Evolutionary conservation across 2,329 filamentous ascomycete genomes (phyloP).

Genomic region (Parastagonospora avenae): DNA sequence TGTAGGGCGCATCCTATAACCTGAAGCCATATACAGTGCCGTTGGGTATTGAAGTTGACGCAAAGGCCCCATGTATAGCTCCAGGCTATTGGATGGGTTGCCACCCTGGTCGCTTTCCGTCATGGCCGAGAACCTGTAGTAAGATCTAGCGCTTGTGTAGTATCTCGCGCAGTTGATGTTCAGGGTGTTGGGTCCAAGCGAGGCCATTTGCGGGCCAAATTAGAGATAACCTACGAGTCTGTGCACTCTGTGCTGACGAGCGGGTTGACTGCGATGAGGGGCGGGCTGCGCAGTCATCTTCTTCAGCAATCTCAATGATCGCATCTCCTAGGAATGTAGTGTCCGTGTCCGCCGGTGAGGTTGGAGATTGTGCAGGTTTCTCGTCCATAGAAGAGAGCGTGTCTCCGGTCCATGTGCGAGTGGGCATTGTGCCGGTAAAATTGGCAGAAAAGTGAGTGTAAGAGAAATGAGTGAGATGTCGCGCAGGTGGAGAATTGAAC

Average conservation of each 20-base stretch:
- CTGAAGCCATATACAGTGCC: too few species aligned
- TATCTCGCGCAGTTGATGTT: background rate
- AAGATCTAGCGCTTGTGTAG: background rate
- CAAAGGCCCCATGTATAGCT: too few species aligned
- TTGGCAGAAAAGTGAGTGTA: background rate
- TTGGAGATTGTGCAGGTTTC: conserved; percentile 29
- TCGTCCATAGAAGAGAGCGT: conserved; percentile 25
- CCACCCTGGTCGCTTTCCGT: too few species aligned
- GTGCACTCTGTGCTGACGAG: conserved; percentile 29
- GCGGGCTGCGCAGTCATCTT: conserved; percentile 16
- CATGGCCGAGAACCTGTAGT: too few species aligned
- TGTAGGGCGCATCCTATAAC: too few species aligned
- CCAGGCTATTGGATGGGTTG: too few species aligned
- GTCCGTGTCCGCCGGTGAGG: conserved; percentile 36
- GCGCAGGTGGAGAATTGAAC: conserved; percentile 7
- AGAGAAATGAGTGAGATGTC: conserved; percentile 5
- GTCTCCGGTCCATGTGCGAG: conserved; percentile 39
- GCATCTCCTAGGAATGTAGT: conserved; percentile 36
- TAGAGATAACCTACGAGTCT: conserved; percentile 37
- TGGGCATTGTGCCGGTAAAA: conserved; percentile 6
- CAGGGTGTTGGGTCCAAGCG: background rate
- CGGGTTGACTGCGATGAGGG: conserved; percentile 15
- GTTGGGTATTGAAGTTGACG: too few species aligned
- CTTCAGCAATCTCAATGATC: conserved; percentile 37
- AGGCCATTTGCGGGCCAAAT: conserved; percentile 19